A percentile compares a stretch with the other conserved stretches of the same genome.
Evolutionary conservation across 2,329 filamentous ascomycete genomes (phyloP).

Genomic region (Aspergillus vadensis): DNA sequence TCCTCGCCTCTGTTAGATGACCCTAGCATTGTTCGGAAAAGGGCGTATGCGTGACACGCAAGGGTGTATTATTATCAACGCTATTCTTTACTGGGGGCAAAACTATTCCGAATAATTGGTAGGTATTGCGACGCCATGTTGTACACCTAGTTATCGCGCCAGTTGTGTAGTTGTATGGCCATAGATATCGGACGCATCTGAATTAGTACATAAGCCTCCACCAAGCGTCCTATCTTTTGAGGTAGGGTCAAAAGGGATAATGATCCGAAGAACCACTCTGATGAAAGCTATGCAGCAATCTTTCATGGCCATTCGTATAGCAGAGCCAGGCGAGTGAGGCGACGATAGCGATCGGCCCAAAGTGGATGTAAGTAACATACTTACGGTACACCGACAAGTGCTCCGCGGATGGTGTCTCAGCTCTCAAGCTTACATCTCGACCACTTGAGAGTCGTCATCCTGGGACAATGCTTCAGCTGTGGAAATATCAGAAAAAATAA

Average conservation of each 20-base stretch:
- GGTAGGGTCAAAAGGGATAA: not conserved
- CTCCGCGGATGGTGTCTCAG: not conserved
- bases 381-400: not conserved
- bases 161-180: not conserved
- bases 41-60: not conserved
- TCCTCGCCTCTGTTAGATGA: not conserved
- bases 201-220: not conserved
- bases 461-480: not conserved
- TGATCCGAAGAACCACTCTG: not conserved
- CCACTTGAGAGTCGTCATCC: not conserved
- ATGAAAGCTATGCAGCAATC: not conserved
- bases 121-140: not conserved
- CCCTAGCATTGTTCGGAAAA: not conserved
- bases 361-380: not conserved
- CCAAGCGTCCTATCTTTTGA: not conserved
- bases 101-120: not conserved
- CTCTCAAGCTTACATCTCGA: not conserved
- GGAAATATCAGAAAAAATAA: not conserved
- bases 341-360: constrained; percentile 1
- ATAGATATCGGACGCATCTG: not conserved
- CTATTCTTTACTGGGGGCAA: not conserved
- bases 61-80: not conserved
- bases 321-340: not conserved
- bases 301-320: not conserved
- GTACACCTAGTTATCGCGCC: not conserved